phyloP scores from a whole-genome alignment of 164 flowering plant genomes.

The Cinnamomum chago region DNA sequence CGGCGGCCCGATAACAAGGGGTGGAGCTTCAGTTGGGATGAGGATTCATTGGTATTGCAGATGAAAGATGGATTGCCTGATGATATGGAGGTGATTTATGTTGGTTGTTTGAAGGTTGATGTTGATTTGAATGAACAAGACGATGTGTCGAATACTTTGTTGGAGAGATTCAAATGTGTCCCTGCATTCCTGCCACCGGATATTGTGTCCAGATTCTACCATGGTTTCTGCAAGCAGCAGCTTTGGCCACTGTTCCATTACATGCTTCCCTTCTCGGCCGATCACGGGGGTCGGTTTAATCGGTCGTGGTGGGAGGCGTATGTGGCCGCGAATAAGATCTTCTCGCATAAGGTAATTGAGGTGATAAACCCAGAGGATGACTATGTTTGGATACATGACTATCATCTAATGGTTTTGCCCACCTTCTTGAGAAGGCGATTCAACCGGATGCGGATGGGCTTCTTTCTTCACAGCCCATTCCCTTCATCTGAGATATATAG shows the following conservation, averaged over 20 bases:
- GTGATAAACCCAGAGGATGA: slow-evolving; percentile 79
- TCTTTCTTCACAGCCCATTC: slow-evolving; percentile 72
- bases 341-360: slow-evolving; percentile 68
- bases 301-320: slow-evolving; percentile 75
- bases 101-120: slow-evolving; percentile 60
- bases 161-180: slow-evolving; percentile 69
- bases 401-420: slow-evolving; percentile 80
- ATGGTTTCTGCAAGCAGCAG: slow-evolving; percentile 72
- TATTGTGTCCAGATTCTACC: slow-evolving; percentile 47
- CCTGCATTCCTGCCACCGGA: slow-evolving; percentile 67
- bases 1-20: slow-evolving; percentile 58
- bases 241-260: slow-evolving; percentile 84
- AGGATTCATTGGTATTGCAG: slow-evolving; percentile 65
- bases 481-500: slow-evolving; percentile 82
- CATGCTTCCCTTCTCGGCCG: slow-evolving; percentile 64
- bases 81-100: slow-evolving; percentile 74
- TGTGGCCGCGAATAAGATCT: slow-evolving; percentile 68
- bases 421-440: slow-evolving; percentile 64
- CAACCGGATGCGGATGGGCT: slow-evolving; percentile 61
- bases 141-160: slow-evolving; percentile 57
- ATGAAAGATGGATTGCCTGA: slow-evolving; percentile 73
- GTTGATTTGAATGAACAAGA: slow-evolving; percentile 63
- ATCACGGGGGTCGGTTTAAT: slow-evolving; percentile 62
- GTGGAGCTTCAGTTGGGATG: slow-evolving; percentile 83
- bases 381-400: slow-evolving; percentile 80